Evolutionary conservation across 495 filamentous ascomycete genomes (phyloP), one percentile per base, ranked within the genome.

Genomic region (Amphirosellinia nigrospora): DNA sequence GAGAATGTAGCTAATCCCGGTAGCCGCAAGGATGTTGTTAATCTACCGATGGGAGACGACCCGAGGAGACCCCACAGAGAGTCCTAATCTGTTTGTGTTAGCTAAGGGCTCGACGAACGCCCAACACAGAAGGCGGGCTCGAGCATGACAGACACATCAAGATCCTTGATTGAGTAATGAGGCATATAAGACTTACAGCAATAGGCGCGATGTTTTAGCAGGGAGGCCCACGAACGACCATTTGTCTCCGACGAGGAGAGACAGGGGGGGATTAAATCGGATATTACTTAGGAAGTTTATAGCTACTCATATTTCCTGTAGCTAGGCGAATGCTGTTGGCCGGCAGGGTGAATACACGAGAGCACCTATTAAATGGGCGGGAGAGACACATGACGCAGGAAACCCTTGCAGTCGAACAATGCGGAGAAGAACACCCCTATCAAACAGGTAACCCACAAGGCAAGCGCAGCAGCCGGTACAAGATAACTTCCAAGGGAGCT

Each of bases 351-450:
- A 58, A 58, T 58, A 36, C 7, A 36, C 2, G 55, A 58, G 55
- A 36, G 55, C 32, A 32, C 28, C 55, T 58, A 58, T 58, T 58
- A 58, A 36, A 3, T 36, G 7, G 34, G 36, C 58, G 4, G 0
- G 34, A 39, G 21, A 34, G 19, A 58, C 36, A 41, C 58, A 61
- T 41, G 36, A 41, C 36, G 58, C 58, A 61, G 36, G 58, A 41
- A 28, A 13, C 36, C 58, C 58, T 15, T 61, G 58, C 36, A 61
- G 30, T 16, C 11, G 9, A 28, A 28, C 36, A 23, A 61, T 41
- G 58, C 58, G 36, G 58, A 61, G 58, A 61, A 41, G 55, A 61
- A 41, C 58, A 19, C 58, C 58, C 32, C 55, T 21, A 58, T 58
- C 55, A 36, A 8, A 5, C 19, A 36, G 30, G 30, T 36, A 58